These are phyloP conservation scores for Caloboletus inedulis DNA, from an alignment of 1,284 basidiomycete genomes.

Conservation along the genomic window DNA sequence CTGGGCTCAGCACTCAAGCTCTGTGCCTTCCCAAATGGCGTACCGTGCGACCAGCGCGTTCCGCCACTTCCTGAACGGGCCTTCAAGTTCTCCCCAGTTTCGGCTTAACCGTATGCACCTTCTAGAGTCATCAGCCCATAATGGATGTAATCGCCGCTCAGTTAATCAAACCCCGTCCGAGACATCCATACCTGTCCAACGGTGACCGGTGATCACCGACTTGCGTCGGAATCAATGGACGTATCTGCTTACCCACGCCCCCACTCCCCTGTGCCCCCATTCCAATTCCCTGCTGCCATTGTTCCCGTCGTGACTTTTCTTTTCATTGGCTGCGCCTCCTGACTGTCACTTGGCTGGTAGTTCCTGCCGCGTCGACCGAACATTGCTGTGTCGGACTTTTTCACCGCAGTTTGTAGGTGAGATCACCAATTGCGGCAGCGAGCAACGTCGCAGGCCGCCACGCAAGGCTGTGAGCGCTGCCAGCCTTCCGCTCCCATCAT, in stretches of 20 bases:
- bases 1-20: neutral
- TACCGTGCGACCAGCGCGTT: neutral
- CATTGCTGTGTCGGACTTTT: conserved; percentile 16
- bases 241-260: conserved; percentile 1
- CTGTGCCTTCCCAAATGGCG: neutral
- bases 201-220: neutral
- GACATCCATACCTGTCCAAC: neutral
- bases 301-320: neutral
- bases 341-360: neutral
- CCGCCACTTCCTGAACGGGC: neutral
- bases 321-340: neutral
- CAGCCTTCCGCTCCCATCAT: neutral
- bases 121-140: too few species aligned
- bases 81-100: neutral
- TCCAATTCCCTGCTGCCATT: neutral
- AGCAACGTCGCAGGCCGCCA: neutral
- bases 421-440: conserved; percentile 15
- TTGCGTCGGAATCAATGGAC: neutral
- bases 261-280: neutral
- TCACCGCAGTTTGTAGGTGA: neutral
- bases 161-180: neutral
- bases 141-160: neutral
- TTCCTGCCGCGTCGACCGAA: conserved; percentile 4
- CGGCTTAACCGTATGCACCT: neutral
- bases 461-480: conserved; percentile 13